Percentiles rank a stretch among this genome's conserved stretches.
phyloP scores from a whole-genome alignment of 768 basidiomycete species.

The Solioccasus polychromus region DNA sequence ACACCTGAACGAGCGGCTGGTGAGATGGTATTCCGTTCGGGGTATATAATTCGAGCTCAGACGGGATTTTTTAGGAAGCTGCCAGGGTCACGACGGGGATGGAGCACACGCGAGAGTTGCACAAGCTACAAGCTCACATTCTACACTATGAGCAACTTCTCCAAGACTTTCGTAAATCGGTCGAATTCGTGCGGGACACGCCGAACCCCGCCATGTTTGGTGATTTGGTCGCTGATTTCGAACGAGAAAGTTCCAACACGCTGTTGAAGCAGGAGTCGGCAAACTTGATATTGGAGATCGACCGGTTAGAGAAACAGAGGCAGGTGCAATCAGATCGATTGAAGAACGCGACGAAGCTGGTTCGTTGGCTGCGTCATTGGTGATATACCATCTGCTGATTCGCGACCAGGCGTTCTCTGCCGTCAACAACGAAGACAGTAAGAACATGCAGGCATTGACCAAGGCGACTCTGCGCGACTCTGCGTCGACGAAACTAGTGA shows the following conservation, averaged over 20 bases:
- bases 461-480: constrained; percentile 43
- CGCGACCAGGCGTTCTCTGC: constrained; percentile 52
- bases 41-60: background rate
- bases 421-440: constrained; percentile 59
- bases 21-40: constrained; percentile 16
- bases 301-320: constrained; percentile 33
- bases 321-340: constrained; percentile 27
- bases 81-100: constrained; percentile 36
- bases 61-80: constrained; percentile 41
- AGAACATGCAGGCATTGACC: constrained; percentile 50
- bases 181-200: constrained; percentile 47
- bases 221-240: constrained; percentile 5
- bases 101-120: constrained; percentile 49
- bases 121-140: constrained; percentile 55
- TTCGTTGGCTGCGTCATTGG: no score
- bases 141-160: constrained; percentile 54
- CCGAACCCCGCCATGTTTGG: constrained; percentile 47
- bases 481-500: constrained; percentile 35
- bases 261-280: constrained; percentile 19
- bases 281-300: constrained; percentile 41
- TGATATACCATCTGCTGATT: no score
- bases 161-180: constrained; percentile 51
- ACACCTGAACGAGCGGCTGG: constrained; percentile 47
- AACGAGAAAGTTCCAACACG: constrained; percentile 3
- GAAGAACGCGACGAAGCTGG: constrained; percentile 32